phyloP scores from a whole-genome alignment of 345 rosid genomes.

The Melaleuca alternifolia region DNA sequence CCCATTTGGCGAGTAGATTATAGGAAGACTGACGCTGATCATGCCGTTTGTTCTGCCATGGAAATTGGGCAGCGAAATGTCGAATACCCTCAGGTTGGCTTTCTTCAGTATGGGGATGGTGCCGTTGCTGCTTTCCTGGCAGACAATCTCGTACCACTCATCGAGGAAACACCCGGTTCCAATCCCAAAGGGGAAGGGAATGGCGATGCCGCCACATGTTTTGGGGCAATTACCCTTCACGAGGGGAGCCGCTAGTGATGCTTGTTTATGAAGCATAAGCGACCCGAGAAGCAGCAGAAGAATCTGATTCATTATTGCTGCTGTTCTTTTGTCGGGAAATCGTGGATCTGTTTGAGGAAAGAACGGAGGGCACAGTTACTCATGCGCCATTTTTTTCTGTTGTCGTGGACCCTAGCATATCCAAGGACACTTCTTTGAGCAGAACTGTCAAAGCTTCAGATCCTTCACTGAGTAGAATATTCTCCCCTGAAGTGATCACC shows the following conservation, averaged over 20 bases:
- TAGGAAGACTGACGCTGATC: no score
- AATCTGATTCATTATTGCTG: background rate
- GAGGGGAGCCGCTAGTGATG: background rate
- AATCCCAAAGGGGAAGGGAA: slow-evolving; percentile 4
- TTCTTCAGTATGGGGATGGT: background rate
- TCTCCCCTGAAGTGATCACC: background rate
- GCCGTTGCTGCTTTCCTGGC: background rate
- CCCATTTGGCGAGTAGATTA: no score
- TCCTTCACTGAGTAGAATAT: background rate
- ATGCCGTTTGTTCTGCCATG: no score
- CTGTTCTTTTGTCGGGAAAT: background rate
- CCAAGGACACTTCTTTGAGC: background rate
- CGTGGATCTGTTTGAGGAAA: background rate
- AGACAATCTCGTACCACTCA: slow-evolving; percentile 4
- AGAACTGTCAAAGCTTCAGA: background rate
- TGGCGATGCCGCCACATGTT: background rate
- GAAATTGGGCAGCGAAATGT: background rate
- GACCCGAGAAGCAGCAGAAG: slow-evolving; percentile 29
- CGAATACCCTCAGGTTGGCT: background rate
- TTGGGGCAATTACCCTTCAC: background rate
- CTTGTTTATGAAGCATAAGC: background rate
- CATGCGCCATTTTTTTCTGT: background rate
- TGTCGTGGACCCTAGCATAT: background rate
- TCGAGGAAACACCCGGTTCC: background rate
- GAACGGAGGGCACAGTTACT: background rate